Evolutionary conservation across 2,329 filamentous ascomycete species (phyloP).

Genomic region (Exophiala aquamarina): DNA sequence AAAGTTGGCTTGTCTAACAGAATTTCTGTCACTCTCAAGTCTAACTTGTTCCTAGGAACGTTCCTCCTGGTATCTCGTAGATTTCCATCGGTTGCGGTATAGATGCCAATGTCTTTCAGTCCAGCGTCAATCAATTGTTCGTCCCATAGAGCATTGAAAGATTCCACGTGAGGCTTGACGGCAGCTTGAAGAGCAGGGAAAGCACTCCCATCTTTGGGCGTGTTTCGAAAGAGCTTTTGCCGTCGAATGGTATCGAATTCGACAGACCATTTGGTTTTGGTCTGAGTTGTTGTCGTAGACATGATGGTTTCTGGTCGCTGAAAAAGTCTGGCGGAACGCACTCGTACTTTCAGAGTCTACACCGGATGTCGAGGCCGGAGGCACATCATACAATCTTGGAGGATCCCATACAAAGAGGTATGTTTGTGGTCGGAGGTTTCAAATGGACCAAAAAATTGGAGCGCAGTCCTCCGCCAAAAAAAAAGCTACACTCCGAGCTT

Average conservation of each 20-base stretch:
- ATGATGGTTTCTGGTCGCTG: too few relatives aligned
- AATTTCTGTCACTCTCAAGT: slow-evolving; percentile 76
- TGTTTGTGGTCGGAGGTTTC: too few relatives aligned
- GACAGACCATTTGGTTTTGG: slow-evolving; percentile 71
- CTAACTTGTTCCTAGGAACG: slow-evolving; percentile 65
- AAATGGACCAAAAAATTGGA: too few relatives aligned
- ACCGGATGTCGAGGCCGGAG: too few relatives aligned
- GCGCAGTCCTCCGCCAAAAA: too few relatives aligned
- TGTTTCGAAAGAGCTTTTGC: slow-evolving; percentile 84
- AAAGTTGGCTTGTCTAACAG: slow-evolving; percentile 79
- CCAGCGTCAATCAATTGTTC: slow-evolving; percentile 73
- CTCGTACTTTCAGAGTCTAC: too few relatives aligned
- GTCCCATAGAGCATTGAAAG: slow-evolving; percentile 88
- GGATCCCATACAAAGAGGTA: too few relatives aligned
- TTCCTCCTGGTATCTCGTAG: slow-evolving; percentile 32
- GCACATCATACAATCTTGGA: too few relatives aligned
- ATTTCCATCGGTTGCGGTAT: slow-evolving; percentile 81
- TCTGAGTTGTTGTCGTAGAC: slow-evolving; percentile 14
- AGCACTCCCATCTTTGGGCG: slow-evolving; percentile 81
- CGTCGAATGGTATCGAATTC: slow-evolving; percentile 83
- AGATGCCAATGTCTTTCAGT: slow-evolving; percentile 85
- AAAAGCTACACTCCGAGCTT: too few relatives aligned
- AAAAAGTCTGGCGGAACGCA: too few relatives aligned
- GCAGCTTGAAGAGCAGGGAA: slow-evolving; percentile 84
- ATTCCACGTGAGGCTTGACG: slow-evolving; percentile 89